These are phyloP conservation scores for Mycena chlorophos DNA, from an alignment of 768 basidiomycete species.

Conservation along the genomic window DNA sequence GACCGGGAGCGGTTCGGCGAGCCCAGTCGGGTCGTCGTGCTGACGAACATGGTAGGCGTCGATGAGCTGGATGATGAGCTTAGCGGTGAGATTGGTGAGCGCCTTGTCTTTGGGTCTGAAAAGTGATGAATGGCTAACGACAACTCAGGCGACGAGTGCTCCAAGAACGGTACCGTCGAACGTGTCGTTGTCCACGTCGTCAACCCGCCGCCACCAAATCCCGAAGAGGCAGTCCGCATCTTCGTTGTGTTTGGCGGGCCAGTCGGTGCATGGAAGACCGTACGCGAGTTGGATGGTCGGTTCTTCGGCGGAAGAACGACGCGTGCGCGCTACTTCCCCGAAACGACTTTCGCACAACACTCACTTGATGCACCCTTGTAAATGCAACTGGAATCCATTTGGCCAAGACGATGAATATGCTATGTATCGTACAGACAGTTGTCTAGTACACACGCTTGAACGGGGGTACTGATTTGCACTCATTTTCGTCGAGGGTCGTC, in stretches of 20 bases:
- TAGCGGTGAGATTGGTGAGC: constrained; percentile 82
- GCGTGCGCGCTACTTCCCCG: constrained; percentile 79
- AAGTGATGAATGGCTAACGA: not conserved
- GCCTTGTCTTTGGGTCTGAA: not conserved
- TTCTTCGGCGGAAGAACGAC: constrained; percentile 88
- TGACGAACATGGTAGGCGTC: constrained; percentile 85
- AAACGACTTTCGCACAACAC: constrained; percentile 50
- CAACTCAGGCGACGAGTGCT: constrained; percentile 78
- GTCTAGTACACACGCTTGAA: constrained; percentile 93
- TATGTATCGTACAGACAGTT: constrained; percentile 4
- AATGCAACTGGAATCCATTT: constrained; percentile 31
- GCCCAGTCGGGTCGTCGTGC: constrained; percentile 83
- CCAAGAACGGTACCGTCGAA: constrained; percentile 89
- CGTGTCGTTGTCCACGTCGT: constrained; percentile 82
- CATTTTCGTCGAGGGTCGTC: constrained; percentile 89
- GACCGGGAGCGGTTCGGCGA: constrained; percentile 84
- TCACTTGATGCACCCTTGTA: constrained; percentile 50
- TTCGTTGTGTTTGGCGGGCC: constrained; percentile 91
- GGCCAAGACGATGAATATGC: constrained; percentile 9
- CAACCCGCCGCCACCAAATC: constrained; percentile 60
- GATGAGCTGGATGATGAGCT: constrained; percentile 87
- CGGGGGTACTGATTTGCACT: constrained; percentile 95
- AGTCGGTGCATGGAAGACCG: constrained; percentile 94
- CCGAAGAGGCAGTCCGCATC: constrained; percentile 85
- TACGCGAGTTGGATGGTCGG: constrained; percentile 88